These are phyloP conservation scores for Backusella macrospora DNA, from an alignment of 192 early-diverging fungal species.

Conservation along the genomic window DNA sequence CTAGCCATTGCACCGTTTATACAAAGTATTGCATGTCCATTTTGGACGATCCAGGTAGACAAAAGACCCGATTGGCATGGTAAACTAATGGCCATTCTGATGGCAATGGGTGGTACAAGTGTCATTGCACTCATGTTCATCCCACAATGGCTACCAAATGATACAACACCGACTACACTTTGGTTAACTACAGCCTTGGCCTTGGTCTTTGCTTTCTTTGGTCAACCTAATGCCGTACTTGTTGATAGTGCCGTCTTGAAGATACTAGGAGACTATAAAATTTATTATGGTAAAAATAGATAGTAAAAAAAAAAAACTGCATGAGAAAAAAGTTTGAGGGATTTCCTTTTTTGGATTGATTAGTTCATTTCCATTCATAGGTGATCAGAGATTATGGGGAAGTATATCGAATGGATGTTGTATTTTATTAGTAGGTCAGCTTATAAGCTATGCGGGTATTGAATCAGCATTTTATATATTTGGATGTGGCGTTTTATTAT, in stretches of 20 bases:
- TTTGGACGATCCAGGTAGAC: slow-evolving; percentile 42
- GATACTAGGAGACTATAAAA: slow-evolving; percentile 43
- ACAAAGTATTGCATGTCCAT: slow-evolving; percentile 40
- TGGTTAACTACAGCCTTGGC: slow-evolving; percentile 23
- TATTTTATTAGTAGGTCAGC: slow-evolving; percentile 24
- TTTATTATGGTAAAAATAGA: slow-evolving; percentile 41
- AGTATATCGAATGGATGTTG: slow-evolving; percentile 37
- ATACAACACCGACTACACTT: not conserved
- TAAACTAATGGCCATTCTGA: slow-evolving; percentile 26
- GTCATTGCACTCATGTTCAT: slow-evolving; percentile 37
- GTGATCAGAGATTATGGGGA: slow-evolving; percentile 40
- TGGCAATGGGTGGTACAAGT: slow-evolving; percentile 26
- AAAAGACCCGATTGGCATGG: slow-evolving; percentile 35
- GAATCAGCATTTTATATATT: slow-evolving; percentile 39
- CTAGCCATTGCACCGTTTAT: slow-evolving; percentile 46
- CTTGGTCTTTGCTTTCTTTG: slow-evolving; percentile 42
- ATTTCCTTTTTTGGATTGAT: not conserved
- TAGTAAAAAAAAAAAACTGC: not conserved
- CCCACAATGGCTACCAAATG: not conserved
- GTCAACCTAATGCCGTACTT: slow-evolving; percentile 33
- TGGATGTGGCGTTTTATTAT: slow-evolving; percentile 17
- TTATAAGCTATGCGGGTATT: slow-evolving; percentile 29
- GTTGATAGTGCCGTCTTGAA: slow-evolving; percentile 45
- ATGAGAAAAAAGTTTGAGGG: not conserved
- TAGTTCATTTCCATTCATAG: not conserved